Evolutionary conservation across 2,329 filamentous ascomycete species (phyloP).

Genomic region (Fusarium tuaranense): DNA sequence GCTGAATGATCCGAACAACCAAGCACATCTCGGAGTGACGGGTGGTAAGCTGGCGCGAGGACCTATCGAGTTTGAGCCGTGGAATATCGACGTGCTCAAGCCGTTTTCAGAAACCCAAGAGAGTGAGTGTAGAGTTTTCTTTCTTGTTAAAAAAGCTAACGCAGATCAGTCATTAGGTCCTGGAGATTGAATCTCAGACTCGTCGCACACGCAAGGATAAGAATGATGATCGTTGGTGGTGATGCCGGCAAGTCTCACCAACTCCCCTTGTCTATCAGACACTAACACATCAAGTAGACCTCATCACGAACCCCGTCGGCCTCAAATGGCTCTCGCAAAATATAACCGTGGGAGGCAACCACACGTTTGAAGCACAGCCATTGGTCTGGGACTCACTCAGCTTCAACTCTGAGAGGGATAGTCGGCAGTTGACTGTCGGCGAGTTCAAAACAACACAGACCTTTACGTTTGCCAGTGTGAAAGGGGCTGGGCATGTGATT

Average conservation of each 20-base stretch:
- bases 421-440: neutral
- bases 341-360: neutral
- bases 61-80: neutral
- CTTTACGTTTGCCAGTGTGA: neutral
- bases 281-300: neutral
- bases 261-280: fast-evolving
- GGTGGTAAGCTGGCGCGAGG: neutral
- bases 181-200: neutral
- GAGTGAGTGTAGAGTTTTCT: slow-evolving; percentile 2
- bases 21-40: neutral
- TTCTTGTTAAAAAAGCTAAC: too few relatives aligned
- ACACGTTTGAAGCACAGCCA: too few relatives aligned
- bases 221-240: slow-evolving; percentile 6
- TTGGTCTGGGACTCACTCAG: neutral
- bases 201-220: neutral
- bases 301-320: slow-evolving; percentile 7
- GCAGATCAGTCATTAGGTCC: slow-evolving; percentile 10
- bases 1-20: neutral
- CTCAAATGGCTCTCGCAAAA: neutral
- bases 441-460: neutral
- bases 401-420: neutral
- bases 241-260: slow-evolving; percentile 1
- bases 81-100: neutral
- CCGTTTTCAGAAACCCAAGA: slow-evolving; percentile 2
- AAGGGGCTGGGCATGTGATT: neutral